Percentiles rank a stretch among this genome's conserved stretches.
Evolutionary conservation across 495 filamentous ascomycete genomes (phyloP).

Genomic region (Immersiella caudata): DNA sequence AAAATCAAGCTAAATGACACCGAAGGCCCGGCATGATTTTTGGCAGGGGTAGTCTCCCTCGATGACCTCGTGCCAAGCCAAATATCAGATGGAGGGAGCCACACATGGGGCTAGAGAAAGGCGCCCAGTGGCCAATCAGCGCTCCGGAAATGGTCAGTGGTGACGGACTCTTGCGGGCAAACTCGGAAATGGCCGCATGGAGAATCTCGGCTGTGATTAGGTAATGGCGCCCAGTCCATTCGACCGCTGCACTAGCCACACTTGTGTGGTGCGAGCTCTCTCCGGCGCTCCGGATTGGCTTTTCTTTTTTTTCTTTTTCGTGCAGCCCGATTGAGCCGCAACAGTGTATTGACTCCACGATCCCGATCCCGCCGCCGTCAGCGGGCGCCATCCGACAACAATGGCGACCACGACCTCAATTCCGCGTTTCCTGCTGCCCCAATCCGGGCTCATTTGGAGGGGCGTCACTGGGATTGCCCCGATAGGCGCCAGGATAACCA

Average conservation of each 20-base stretch:
- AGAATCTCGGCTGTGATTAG: slow-evolving; percentile 9
- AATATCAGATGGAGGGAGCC: slow-evolving; percentile 24
- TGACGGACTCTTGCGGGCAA: slow-evolving; percentile 24
- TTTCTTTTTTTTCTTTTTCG: too few relatives aligned
- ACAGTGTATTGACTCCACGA: slow-evolving; percentile 5
- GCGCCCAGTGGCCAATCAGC: slow-evolving; percentile 29
- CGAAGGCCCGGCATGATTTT: slow-evolving; percentile 19
- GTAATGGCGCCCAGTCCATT: not conserved
- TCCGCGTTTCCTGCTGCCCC: slow-evolving; percentile 58
- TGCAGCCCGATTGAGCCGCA: slow-evolving; percentile 18
- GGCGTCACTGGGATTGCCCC: slow-evolving; percentile 17
- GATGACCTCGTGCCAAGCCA: slow-evolving; percentile 34
- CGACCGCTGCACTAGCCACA: slow-evolving; percentile 1
- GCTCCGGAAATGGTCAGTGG: slow-evolving; percentile 30
- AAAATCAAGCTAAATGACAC: slow-evolving; percentile 16
- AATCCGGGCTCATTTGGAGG: slow-evolving; percentile 52
- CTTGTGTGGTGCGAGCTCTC: not conserved
- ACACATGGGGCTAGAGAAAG: slow-evolving; percentile 32
- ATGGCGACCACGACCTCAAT: slow-evolving; percentile 48
- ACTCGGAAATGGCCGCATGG: slow-evolving; percentile 32
- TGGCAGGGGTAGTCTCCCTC: slow-evolving; percentile 1
- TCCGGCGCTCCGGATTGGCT: slow-evolving; percentile 2
- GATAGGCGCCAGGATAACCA: slow-evolving; percentile 14
- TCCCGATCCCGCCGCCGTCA: not conserved
- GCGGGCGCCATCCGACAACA: slow-evolving; percentile 14